A percentile compares a stretch with the other conserved stretches of the same genome.
These are phyloP conservation scores for Phytophthora kernoviae DNA, from an alignment of 352 stramenopile genomes.

Conservation along the genomic window DNA sequence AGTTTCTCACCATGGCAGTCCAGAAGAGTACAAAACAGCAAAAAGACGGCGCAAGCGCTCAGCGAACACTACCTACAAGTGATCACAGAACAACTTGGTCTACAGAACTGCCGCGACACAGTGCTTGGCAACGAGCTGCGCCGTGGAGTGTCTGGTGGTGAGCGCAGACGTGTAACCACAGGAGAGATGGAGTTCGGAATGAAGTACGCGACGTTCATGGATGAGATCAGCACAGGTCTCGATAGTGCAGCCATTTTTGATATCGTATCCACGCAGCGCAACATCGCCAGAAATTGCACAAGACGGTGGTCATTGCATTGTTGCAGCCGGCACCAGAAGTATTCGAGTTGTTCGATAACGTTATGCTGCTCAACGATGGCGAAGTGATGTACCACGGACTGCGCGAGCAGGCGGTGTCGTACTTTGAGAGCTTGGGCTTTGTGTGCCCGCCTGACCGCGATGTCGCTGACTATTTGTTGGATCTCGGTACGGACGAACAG, in stretches of 20 bases:
- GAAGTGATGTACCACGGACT: constrained; percentile 53
- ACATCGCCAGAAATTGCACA: constrained; percentile 39
- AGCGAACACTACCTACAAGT: constrained; percentile 32
- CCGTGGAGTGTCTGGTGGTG: constrained; percentile 68
- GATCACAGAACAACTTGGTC: constrained; percentile 33
- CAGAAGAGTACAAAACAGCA: constrained; percentile 26
- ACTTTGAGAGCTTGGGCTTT: constrained; percentile 60
- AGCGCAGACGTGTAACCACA: too few relatives aligned
- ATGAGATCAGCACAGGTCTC: constrained; percentile 91
- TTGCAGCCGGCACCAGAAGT: constrained; percentile 91
- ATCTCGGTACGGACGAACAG: too few relatives aligned
- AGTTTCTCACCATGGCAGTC: constrained; percentile 32
- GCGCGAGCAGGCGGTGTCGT: constrained; percentile 27
- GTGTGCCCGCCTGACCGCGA: constrained; percentile 31
- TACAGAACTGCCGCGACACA: constrained; percentile 27
- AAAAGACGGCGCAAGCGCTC: constrained; percentile 5
- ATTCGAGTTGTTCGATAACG: constrained; percentile 91
- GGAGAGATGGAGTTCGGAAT: constrained; percentile 42
- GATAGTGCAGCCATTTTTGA: constrained; percentile 88
- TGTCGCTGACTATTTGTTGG: too few relatives aligned
- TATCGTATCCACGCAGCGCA: constrained; percentile 62
- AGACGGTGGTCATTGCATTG: constrained; percentile 66
- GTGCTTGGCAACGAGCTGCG: constrained; percentile 40
- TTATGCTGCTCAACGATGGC: constrained; percentile 57
- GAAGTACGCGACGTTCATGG: constrained; percentile 68